Base-by-base conservation (phyloP, 208 protist species). In the Leishmania martiniquensis region DNA sequence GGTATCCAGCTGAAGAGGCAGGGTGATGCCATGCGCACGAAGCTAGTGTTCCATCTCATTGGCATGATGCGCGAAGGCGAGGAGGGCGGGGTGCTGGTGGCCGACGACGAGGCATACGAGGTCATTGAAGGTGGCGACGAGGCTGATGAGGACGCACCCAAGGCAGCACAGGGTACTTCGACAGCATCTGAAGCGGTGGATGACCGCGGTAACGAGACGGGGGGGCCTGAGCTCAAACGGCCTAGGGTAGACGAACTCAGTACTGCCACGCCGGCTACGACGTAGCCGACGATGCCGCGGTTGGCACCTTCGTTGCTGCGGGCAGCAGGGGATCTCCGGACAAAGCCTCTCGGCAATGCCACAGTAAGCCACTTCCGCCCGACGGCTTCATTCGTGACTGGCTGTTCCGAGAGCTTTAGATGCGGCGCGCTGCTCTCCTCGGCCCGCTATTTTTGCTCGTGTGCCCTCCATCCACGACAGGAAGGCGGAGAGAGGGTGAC, bases 11-110 rank as follows among this genome's bases (percentile, higher is more conserved):
- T 96, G 42, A 88, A 89, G 75, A 85, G 84, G 47, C 81, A 87
- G 34, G 93, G 93, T 20, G 93, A 97, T 68, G 87, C 93, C 60
- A 84, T 97, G 83, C 87, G 91, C 62, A 95, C 93, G 13, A 92
- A 89, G 57, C 85, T 97, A 10, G 63, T 87, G 34, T 97, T 94
- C 81, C 76, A 83, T 4, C 65, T 97, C 7, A 74, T 89, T 44
- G 91, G 91, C n/a, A 79, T 91, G 71, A 96, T 94, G 92, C 77
- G 82, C 15, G 86, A 86, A 0, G 90, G 82, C 32, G 82, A 65
- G 20, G 83, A 92, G 55, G 88, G 84, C 54, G 83, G 80, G 7
- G 87, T 77, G 44, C 62, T 85, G 17, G 78, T 88, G 0, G 84
- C 78, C 6, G 87, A 91, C 47, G 87, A 91, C 25, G 78, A 83